These are phyloP conservation scores for Ceratorhiza oryzae-sativae DNA, from an alignment of 1,284 basidiomycete genomes.

Conservation along the genomic window DNA sequence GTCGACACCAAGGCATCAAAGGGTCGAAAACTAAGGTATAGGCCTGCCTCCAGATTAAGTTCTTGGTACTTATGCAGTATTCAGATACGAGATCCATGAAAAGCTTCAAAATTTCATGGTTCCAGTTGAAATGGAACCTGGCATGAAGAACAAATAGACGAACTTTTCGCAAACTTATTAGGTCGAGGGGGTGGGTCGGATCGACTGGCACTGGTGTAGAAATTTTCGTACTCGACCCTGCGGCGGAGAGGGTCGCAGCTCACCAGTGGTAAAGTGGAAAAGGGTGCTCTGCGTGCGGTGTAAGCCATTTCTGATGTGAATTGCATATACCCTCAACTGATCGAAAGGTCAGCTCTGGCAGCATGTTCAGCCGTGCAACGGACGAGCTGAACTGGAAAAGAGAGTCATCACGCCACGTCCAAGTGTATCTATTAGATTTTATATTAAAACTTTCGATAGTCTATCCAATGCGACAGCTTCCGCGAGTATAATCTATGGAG, in stretches of 20 bases:
- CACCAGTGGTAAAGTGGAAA: neutral
- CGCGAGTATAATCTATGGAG: too few relatives aligned
- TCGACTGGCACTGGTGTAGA: neutral
- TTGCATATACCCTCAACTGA: too few relatives aligned
- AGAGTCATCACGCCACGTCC: too few relatives aligned
- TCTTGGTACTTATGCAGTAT: neutral
- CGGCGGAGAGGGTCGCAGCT: neutral
- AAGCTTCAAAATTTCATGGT: slow-evolving; percentile 96
- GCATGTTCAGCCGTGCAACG: too few relatives aligned
- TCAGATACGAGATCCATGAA: slow-evolving; percentile 88
- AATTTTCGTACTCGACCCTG: neutral
- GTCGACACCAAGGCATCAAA: slow-evolving; percentile 95
- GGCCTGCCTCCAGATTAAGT: neutral
- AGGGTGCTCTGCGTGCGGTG: neutral
- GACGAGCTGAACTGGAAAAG: too few relatives aligned
- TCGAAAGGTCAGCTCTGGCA: too few relatives aligned
- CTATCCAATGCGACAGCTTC: too few relatives aligned
- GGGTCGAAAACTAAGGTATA: slow-evolving; percentile 81
- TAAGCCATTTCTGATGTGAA: neutral
- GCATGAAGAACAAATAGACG: slow-evolving; percentile 94
- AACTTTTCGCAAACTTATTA: slow-evolving; percentile 84
- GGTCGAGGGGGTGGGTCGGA: slow-evolving; percentile 53
- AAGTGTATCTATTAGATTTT: too few relatives aligned
- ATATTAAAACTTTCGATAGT: too few relatives aligned
- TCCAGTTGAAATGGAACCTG: slow-evolving; percentile 76